Base-by-base conservation (phyloP, 441 rosid species). In the Metrosideros polymorpha region DNA sequence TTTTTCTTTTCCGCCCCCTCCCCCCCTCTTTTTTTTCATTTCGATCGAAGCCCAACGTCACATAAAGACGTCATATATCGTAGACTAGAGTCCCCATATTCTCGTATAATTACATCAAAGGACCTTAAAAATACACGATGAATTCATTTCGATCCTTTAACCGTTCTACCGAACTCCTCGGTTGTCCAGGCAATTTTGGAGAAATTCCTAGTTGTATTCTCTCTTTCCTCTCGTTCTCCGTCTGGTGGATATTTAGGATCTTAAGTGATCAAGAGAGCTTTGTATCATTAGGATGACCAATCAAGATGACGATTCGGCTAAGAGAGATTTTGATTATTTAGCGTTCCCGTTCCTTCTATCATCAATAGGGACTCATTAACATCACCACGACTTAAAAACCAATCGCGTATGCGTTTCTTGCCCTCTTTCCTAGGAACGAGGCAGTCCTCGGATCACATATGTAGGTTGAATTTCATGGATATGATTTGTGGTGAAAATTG, bases 11-110 rank as follows among this genome's bases (percentile, higher is more conserved):
- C 30, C 18, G n/a, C n/a, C n/a, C n/a, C n/a, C n/a, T n/a, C n/a
- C n/a, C n/a, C n/a, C n/a, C n/a, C n/a, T n/a, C n/a, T 50, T 1
- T 13, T 4, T 32, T 4, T 9, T 9, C 4, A 1, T 22, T 17
- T 18, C 22, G 7, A 17, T 51, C 22, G 6, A 51, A 17, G 55
- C 55, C 55, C 55, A 52, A 6, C 55, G 7, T 52, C 55, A 52
- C 9, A 51, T 51, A 7, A 61, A 35, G 35, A 27, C 14, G 25
- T 25, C 61, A 55, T 14, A 25, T 27, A 27, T 25, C 61, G 30
- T 56, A 5, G n/a, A 27, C n/a, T n/a, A n/a, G n/a, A 6, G 30
- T 56, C 61, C 30, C 61, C 30, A 56, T 9, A 56, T 27, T 27
- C 30, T 6, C 30, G 30, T 27, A 3, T 56, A 56, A 27, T 56